Base-by-base conservation (phyloP, 768 basidiomycete species). In the Suillus variegatus region DNA sequence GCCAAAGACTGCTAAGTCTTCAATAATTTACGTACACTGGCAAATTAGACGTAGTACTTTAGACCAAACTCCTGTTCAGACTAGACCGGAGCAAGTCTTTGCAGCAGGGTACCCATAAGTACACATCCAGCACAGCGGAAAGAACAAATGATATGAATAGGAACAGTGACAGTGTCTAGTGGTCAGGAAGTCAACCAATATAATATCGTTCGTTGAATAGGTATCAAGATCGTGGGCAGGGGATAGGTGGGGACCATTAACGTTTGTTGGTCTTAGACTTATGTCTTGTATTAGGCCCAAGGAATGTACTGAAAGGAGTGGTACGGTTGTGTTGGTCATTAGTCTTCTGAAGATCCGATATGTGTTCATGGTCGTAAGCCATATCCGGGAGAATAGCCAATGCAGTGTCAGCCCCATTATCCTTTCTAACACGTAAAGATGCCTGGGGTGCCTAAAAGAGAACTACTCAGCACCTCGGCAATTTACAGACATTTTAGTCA, bases 381-480 rank as follows among this genome's bases (percentile, higher is more conserved):
- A 60, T 20, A 41, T 6, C 4, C 8, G 38, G 25, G 5, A 12
- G 14, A 41, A 40, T 52, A 51, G 25, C 14, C 47, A 22, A 16
- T 8, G 10, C 36, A 16, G 13, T 20, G 58, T n/a, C 40, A 40
- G 6, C 22, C 2, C 47, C 18, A 6, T 25, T 18, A 20, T n/a
- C 32, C 40, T 20, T 41, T 16, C 36, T 51, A 64, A 64, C 46
- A 65, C 3, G 2, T 0, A 20, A 64, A 60, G 28, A 66, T 60
- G 35, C 43, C 25, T 4, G 10, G 0, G 22, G 65, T 65, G 20
- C 65, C 65, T 66, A n/a, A 14, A 35, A n/a, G 6, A 63, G 61
- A 63, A 52, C 20, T 40, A 38, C 22, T 56, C 58, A 63, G 18
- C 32, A 61, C 25, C n/a, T 41, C 14, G 14, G 18, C 6, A 20